Evolutionary conservation across 495 filamentous ascomycete genomes (phyloP).

Genomic region (Xylaria grammica): DNA sequence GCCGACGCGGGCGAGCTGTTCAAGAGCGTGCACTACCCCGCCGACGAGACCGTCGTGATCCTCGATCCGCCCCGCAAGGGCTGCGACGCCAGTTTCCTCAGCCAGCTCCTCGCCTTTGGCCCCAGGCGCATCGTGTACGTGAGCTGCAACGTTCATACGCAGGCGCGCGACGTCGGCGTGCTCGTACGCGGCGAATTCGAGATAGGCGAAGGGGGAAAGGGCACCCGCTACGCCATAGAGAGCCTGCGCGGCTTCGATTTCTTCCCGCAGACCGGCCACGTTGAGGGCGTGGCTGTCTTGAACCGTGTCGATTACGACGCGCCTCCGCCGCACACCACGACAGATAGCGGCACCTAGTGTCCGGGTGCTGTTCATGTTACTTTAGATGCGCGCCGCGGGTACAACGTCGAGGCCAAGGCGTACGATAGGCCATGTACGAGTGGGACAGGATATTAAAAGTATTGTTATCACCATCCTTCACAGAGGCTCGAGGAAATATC

Average conservation of each 20-base stretch:
- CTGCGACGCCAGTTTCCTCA: slow-evolving; percentile 83
- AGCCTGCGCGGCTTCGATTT: slow-evolving; percentile 94
- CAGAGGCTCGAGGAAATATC: not conserved
- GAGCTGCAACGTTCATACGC: slow-evolving; percentile 96
- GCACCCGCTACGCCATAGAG: slow-evolving; percentile 81
- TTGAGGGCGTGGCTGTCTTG: slow-evolving; percentile 90
- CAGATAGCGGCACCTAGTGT: too few relatives aligned
- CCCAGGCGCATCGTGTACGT: slow-evolving; percentile 88
- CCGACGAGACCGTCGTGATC: slow-evolving; percentile 84
- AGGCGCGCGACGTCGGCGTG: slow-evolving; percentile 88
- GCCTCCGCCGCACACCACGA: too few relatives aligned
- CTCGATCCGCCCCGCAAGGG: slow-evolving; percentile 96
- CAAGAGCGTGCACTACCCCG: slow-evolving; percentile 67
- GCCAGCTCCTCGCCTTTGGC: slow-evolving; percentile 75
- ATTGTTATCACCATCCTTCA: not conserved
- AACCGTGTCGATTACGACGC: slow-evolving; percentile 48
- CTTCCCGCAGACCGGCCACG: slow-evolving; percentile 97
- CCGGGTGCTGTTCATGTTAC: too few relatives aligned
- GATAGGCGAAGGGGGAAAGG: slow-evolving; percentile 46
- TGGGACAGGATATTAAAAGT: not conserved
- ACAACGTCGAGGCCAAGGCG: not conserved
- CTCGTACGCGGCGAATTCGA: slow-evolving; percentile 74
- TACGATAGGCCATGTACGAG: not conserved
- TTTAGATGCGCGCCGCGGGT: not conserved
- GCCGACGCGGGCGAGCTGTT: slow-evolving; percentile 87